A percentile compares a stretch with the other conserved stretches of the same genome.
phyloP scores from a whole-genome alignment of 768 basidiomycete species.

The Lactarius vividus region DNA sequence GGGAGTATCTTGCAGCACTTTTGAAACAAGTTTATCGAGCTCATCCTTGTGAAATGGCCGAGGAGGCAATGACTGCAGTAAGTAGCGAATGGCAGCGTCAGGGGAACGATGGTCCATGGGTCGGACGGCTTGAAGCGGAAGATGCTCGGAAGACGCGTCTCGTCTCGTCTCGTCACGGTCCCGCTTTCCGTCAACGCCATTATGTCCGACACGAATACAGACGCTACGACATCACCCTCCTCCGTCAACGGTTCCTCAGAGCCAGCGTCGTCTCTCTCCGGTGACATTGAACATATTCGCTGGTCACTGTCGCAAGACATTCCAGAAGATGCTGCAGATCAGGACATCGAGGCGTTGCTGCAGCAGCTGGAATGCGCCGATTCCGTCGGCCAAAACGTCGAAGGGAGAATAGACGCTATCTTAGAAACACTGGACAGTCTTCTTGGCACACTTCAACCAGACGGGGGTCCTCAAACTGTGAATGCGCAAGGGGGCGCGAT shows the following conservation, averaged over 20 bases:
- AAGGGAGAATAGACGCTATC: slow-evolving; percentile 58
- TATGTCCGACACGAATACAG: slow-evolving; percentile 11
- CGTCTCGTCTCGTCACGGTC: no score
- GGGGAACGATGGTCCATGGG: slow-evolving; percentile 26
- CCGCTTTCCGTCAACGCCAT: background rate
- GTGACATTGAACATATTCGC: slow-evolving; percentile 39
- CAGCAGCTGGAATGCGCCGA: slow-evolving; percentile 55
- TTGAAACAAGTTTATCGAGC: slow-evolving; percentile 22
- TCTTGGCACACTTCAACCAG: slow-evolving; percentile 43
- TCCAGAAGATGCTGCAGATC: slow-evolving; percentile 37
- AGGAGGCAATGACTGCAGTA: slow-evolving; percentile 17
- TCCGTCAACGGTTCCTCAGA: slow-evolving; percentile 5
- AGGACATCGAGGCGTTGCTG: slow-evolving; percentile 51
- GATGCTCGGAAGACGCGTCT: no score
- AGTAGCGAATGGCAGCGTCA: slow-evolving; percentile 22
- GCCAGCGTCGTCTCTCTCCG: slow-evolving; percentile 31
- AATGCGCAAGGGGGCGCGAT: background rate
- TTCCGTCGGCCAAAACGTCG: slow-evolving; percentile 58
- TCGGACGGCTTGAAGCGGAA: background rate
- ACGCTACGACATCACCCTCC: slow-evolving; percentile 3
- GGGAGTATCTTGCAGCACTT: slow-evolving; percentile 21
- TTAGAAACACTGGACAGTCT: slow-evolving; percentile 57
- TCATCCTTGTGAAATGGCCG: slow-evolving; percentile 21
- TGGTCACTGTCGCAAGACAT: slow-evolving; percentile 35
- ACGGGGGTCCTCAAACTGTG: slow-evolving; percentile 14